Percentiles rank a stretch among this genome's conserved stretches.
Conservation (phyloP, 2,329 filamentous ascomycete genomes). For the Cylindrodendrum hubeiense region DNA sequence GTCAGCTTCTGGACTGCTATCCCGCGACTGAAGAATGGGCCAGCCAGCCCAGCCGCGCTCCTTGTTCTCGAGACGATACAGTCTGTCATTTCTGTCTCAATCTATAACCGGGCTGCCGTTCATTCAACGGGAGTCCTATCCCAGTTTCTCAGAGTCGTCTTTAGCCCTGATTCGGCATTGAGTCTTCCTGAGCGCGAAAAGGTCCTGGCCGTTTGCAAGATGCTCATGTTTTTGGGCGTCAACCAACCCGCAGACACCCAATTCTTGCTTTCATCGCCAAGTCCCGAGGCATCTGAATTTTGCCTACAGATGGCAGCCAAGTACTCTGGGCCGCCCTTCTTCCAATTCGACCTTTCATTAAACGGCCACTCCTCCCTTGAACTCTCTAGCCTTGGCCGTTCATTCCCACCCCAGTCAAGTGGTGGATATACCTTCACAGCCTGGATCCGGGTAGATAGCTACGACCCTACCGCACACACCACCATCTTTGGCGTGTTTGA, state of each 20-base stretch:
- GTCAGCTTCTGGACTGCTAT: constrained; percentile 75
- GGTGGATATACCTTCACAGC: constrained; percentile 91
- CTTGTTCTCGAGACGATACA: constrained; percentile 75
- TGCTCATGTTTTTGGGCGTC: constrained; percentile 80
- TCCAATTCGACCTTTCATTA: constrained; percentile 93
- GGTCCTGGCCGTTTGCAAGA: constrained; percentile 75
- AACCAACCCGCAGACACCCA: constrained; percentile 86
- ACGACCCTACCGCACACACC: constrained; percentile 87
- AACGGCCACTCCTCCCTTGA: constrained; percentile 93
- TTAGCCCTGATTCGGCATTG: constrained; percentile 64
- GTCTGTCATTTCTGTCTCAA: constrained; percentile 70
- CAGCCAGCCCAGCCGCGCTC: constrained; percentile 68
- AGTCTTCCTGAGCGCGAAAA: constrained; percentile 67
- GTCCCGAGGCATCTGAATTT: constrained; percentile 73
- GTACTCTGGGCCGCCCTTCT: constrained; percentile 83
- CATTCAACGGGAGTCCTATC: constrained; percentile 79
- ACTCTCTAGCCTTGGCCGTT: constrained; percentile 83
- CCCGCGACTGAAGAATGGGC: constrained; percentile 58
- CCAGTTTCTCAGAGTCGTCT: constrained; percentile 73
- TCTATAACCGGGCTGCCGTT: constrained; percentile 77
- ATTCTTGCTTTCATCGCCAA: constrained; percentile 71
- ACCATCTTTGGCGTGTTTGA: constrained; percentile 98
- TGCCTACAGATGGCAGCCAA: constrained; percentile 78
- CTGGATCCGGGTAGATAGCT: constrained; percentile 90
- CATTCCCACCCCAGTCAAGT: constrained; percentile 84